Evolutionary conservation across 2,329 filamentous ascomycete species (phyloP), one percentile per base, ranked within the genome.

Genomic region (Dactylellina haptotyla): DNA sequence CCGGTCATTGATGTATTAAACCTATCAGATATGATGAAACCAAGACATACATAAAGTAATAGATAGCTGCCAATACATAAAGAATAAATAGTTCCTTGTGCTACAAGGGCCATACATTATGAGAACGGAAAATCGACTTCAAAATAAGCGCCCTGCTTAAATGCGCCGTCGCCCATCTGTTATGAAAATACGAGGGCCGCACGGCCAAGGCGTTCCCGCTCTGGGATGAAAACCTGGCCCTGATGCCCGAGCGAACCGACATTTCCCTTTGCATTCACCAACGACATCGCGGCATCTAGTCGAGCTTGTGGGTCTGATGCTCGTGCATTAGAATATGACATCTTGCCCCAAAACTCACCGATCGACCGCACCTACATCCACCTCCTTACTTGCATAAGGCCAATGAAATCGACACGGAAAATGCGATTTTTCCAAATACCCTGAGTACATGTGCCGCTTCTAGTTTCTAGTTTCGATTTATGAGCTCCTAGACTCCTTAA

Each of bases 211-310:
- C 30, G 63, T 50, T 59, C 63, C 53, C 63, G 63, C 53, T 34
- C 56, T 41, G 51, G 18, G 30, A 10, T 8, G 8, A 25, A 14
- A 20, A 51, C 23, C 32, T 51, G 53, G 59, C 59, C 41, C 59
- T 43, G 59, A 23, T 59, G 63, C 53, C 63, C 48, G 63, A 51
- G 63, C 63, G 51, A 32, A 28, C 62, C 62, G 63, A 67, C 30
- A 23, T 26, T 9, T 16, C 30, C 30, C 23, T 39, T 45, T 20
- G 51, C 39, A 39, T 53, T 45, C 45, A 56, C 63, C 63, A 67
- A 67, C 63, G 53, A 67, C 63, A 67, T 67, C 54, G 63, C 63
- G 63, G 62, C 53, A 67, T 67, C 53, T 59, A 51, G 53, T 59
- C 63, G 45, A 59, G 39, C 61, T 53, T 26, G 53, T 58, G 63